Conservation (phyloP, 1,284 basidiomycete genomes). For the Thecaphora frezii region DNA sequence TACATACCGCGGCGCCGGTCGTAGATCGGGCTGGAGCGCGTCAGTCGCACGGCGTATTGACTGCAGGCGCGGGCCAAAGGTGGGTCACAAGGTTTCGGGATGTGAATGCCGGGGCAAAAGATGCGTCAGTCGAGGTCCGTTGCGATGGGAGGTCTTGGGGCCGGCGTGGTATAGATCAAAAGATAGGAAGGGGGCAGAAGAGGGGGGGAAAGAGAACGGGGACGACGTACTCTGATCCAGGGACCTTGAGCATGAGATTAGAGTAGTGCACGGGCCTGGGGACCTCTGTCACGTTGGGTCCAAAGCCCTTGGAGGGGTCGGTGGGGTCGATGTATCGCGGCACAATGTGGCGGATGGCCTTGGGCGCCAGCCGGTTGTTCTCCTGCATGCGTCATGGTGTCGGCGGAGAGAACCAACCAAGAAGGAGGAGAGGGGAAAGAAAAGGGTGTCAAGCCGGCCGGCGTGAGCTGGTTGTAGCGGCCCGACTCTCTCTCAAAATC, state of each 20-base stretch:
- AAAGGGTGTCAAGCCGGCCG: neutral
- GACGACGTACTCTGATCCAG: slow-evolving; percentile 28
- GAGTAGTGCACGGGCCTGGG: slow-evolving; percentile 56
- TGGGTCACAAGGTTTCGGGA: too few relatives aligned
- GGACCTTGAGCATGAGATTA: slow-evolving; percentile 57
- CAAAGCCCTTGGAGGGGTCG: slow-evolving; percentile 45
- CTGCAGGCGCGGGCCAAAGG: neutral
- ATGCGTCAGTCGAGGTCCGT: too few relatives aligned
- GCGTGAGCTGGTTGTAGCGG: too few relatives aligned
- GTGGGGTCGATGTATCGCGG: slow-evolving; percentile 47
- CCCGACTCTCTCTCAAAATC: too few relatives aligned
- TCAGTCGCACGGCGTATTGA: slow-evolving; percentile 45
- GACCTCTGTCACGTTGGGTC: slow-evolving; percentile 44
- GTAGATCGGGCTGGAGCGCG: slow-evolving; percentile 38
- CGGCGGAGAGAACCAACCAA: too few relatives aligned
- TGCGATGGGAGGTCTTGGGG: too few relatives aligned
- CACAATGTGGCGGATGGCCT: slow-evolving; percentile 42
- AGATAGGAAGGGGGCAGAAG: too few relatives aligned
- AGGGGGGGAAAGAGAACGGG: too few relatives aligned
- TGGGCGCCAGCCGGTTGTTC: slow-evolving; percentile 50
- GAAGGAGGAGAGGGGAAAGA: too few relatives aligned
- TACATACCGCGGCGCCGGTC: slow-evolving; percentile 45
- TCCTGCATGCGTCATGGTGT: slow-evolving; percentile 10
- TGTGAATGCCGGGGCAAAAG: too few relatives aligned
- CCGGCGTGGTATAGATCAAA: too few relatives aligned